Evolutionary conservation across 371 early-diverging fungal genomes (phyloP).

Genomic region (Blastocladiella emersonii): DNA sequence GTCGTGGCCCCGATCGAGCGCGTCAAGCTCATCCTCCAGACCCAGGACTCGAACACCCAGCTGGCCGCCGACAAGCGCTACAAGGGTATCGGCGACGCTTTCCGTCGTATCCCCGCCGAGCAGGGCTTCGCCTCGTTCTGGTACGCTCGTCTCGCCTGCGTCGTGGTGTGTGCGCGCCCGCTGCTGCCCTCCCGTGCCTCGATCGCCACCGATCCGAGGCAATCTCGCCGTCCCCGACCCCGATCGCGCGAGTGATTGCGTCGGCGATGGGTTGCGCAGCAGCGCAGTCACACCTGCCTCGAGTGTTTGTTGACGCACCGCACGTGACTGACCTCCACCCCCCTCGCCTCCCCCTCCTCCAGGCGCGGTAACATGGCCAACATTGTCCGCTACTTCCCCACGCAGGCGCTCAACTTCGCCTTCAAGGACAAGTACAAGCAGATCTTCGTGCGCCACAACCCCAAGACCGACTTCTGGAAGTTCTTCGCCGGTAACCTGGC

Average conservation of each 20-base stretch:
- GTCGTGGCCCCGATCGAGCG: conserved; percentile 73
- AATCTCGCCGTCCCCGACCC: too few species aligned
- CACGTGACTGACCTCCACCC: too few species aligned
- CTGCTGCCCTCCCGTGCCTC: too few species aligned
- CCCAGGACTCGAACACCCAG: conserved; percentile 48
- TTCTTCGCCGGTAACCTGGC: conserved; percentile 62
- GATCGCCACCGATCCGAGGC: too few species aligned
- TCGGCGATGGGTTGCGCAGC: too few species aligned
- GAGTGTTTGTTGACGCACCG: too few species aligned
- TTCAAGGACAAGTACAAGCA: conserved; percentile 68
- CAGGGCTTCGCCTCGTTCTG: conserved; percentile 49
- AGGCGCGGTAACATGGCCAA: conserved; percentile 58
- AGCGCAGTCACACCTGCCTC: too few species aligned
- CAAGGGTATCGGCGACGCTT: conserved; percentile 49
- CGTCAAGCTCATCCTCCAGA: conserved; percentile 61
- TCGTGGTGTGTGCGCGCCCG: too few species aligned
- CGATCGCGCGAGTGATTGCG: too few species aligned
- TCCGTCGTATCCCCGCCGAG: conserved; percentile 47
- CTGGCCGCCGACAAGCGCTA: conserved; percentile 52
- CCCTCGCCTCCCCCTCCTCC: too few species aligned
- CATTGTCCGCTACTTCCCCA: conserved; percentile 68
- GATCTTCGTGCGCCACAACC: conserved; percentile 52
- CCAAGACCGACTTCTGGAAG: conserved; percentile 50
- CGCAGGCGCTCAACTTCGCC: conserved; percentile 66
- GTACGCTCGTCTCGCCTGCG: conserved; percentile 10